Evolutionary conservation across 257 asterid species (phyloP).

Genomic region (Avicennia marina): DNA sequence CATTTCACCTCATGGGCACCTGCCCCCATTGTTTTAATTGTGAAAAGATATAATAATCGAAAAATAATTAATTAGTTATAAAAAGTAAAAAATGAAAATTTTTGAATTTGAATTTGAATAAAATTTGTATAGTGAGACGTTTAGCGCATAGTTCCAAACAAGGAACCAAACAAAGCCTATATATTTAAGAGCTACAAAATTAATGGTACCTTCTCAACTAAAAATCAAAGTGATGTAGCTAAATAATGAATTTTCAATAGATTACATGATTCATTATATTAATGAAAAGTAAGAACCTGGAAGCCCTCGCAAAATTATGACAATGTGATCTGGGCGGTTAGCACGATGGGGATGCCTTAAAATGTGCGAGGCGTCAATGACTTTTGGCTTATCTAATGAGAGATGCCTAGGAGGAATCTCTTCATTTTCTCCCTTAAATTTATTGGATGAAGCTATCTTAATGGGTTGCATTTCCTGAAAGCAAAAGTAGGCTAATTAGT

Average conservation of each 20-base stretch:
- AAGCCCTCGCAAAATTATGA: slow-evolving; percentile 85
- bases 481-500: background rate
- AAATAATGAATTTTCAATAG: slow-evolving; percentile 1
- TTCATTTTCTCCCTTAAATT: slow-evolving; percentile 40
- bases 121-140: too few species aligned
- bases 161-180: too few species aligned
- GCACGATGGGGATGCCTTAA: slow-evolving; percentile 83
- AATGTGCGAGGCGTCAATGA: slow-evolving; percentile 72
- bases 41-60: too few species aligned
- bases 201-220: background rate
- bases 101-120: too few species aligned
- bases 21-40: too few species aligned
- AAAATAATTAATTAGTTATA: too few species aligned
- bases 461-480: slow-evolving; percentile 42
- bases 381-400: slow-evolving; percentile 46
- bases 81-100: too few species aligned
- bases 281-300: slow-evolving; percentile 50
- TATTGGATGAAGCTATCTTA: slow-evolving; percentile 41
- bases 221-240: background rate
- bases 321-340: slow-evolving; percentile 87
- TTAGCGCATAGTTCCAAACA: too few species aligned
- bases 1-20: too few species aligned
- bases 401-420: slow-evolving; percentile 30
- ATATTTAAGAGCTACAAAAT: too few species aligned
- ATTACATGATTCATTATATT: background rate